Conservation (phyloP, 2,329 filamentous ascomycete species). For the Colletotrichum sp. region DNA sequence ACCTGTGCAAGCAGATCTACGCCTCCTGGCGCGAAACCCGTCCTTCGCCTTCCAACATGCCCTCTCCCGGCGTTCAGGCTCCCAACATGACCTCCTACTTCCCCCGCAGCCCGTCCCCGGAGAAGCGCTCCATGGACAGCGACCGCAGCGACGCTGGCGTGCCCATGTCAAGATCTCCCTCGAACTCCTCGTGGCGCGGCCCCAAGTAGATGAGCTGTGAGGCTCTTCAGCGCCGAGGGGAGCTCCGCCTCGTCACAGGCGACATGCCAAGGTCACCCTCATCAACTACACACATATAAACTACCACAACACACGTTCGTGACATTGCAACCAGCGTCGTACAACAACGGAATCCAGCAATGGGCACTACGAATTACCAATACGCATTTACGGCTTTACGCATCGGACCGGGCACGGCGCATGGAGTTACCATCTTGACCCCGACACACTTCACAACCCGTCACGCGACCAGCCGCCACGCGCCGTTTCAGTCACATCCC, state of each 20-base stretch:
- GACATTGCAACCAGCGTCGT: not conserved
- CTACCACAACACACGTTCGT: not conserved
- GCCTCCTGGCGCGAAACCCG: constrained; percentile 61
- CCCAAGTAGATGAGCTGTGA: constrained; percentile 1
- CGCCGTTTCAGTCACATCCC: not conserved
- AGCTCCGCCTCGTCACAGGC: not conserved
- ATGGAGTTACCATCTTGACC: not conserved
- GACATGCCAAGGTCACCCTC: not conserved
- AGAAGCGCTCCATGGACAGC: constrained; percentile 54
- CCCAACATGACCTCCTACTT: constrained; percentile 32
- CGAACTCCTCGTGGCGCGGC: constrained; percentile 24
- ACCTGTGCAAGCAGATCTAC: constrained; percentile 65
- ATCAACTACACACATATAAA: not conserved
- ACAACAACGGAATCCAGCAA: not conserved
- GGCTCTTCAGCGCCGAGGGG: not conserved
- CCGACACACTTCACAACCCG: not conserved
- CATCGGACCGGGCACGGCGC: not conserved
- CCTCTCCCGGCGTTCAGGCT: constrained; percentile 28
- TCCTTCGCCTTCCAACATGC: constrained; percentile 41
- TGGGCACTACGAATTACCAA: not conserved
- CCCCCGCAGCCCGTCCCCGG: constrained; percentile 25
- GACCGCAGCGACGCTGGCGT: constrained; percentile 39
- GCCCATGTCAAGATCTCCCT: constrained; percentile 33
- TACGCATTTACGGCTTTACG: not conserved
- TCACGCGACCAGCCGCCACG: not conserved